These are phyloP conservation scores for Periconia macrospinosa DNA, from an alignment of 2,329 filamentous ascomycete genomes.

Conservation along the genomic window DNA sequence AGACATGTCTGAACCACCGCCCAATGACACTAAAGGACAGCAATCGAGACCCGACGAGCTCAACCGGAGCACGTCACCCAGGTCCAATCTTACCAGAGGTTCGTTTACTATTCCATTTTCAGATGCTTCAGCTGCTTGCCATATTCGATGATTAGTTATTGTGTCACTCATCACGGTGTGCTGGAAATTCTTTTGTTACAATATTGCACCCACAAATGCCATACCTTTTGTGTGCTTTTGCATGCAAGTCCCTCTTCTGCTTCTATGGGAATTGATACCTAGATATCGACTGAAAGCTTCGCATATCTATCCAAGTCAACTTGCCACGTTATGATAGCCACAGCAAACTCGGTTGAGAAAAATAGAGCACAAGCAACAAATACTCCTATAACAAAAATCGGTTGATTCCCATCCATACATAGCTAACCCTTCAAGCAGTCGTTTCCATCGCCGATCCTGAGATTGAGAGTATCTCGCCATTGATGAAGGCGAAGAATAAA, in stretches of 20 bases:
- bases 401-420: constrained; percentile 1
- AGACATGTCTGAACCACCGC: constrained; percentile 1
- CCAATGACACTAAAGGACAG: constrained; percentile 2
- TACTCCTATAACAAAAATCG: neutral
- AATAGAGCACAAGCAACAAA: neutral
- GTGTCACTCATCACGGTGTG: neutral
- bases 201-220: too few species aligned
- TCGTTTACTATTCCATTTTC: constrained; percentile 20
- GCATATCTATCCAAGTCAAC: neutral
- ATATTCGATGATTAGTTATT: neutral
- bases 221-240: neutral
- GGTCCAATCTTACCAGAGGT: constrained; percentile 31
- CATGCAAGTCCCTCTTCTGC: neutral
- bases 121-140: neutral
- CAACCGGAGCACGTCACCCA: constrained; percentile 30
- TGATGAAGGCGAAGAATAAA: constrained; percentile 50
- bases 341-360: neutral
- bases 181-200: too few species aligned
- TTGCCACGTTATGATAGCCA: neutral
- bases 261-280: neutral
- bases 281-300: neutral
- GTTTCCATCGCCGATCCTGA: constrained; percentile 52
- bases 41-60: constrained; percentile 17
- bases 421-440: constrained; percentile 39
- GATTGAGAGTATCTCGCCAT: constrained; percentile 50